Conservation (phyloP, 1,139 yeast genomes). For the Ashbya aceris region DNA sequence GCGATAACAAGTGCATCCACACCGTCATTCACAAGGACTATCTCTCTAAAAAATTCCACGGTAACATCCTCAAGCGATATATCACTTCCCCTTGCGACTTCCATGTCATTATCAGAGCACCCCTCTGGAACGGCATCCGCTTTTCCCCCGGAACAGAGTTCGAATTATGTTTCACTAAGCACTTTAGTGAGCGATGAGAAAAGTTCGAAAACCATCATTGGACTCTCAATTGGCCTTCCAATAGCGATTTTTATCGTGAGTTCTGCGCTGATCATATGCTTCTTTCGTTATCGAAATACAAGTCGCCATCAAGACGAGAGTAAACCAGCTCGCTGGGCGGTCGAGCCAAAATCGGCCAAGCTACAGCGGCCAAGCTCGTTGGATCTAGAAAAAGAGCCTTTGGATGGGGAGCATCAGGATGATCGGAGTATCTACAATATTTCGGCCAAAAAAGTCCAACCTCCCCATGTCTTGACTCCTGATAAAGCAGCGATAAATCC, state of each 20-base stretch:
- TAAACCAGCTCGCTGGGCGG: no score
- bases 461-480: conserved; percentile 19
- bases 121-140: not conserved
- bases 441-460: conserved; percentile 5
- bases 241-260: conserved; percentile 21
- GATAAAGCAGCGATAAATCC: conserved; percentile 8
- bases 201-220: conserved; percentile 16
- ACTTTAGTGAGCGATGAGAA: not conserved
- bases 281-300: conserved; percentile 11
- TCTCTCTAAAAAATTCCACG: not conserved
- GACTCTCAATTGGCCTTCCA: conserved; percentile 26
- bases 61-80: no score
- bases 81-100: not conserved
- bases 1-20: not conserved
- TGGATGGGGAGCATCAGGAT: conserved; percentile 3
- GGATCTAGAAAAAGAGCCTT: not conserved
- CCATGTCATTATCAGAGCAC: not conserved
- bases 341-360: not conserved
- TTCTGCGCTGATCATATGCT: conserved; percentile 14
- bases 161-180: no score
- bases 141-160: no score
- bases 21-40: not conserved
- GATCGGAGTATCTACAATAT: not conserved
- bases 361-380: not conserved
- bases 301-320: not conserved